Evolutionary conservation across 441 rosid species (phyloP).

Genomic region (Kokia cookei): DNA sequence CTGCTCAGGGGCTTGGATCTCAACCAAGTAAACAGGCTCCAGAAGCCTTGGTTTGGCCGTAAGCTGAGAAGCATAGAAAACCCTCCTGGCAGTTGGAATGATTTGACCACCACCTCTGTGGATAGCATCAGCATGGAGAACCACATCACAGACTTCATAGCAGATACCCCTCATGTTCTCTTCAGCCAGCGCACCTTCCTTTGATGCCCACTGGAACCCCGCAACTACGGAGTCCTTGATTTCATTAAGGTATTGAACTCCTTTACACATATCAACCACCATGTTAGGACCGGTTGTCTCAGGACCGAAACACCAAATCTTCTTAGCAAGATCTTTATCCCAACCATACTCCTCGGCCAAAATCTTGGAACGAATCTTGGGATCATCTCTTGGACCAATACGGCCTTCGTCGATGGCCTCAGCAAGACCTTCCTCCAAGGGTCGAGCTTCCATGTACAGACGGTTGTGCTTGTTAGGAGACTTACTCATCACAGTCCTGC

Average conservation of each 20-base stretch:
- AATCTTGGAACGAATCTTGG: slow-evolving; percentile 10
- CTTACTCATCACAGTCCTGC: slow-evolving; percentile 15
- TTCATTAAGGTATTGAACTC: slow-evolving; percentile 19
- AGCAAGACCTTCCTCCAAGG: slow-evolving; percentile 16
- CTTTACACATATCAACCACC: slow-evolving; percentile 16
- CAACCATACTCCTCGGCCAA: slow-evolving; percentile 15
- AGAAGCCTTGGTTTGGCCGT: slow-evolving; percentile 14
- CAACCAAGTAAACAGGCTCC: slow-evolving; percentile 10
- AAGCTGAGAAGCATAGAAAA: slow-evolving; percentile 10
- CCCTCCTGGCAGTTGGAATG: slow-evolving; percentile 20
- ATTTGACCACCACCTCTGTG: slow-evolving; percentile 17
- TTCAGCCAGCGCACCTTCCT: slow-evolving; percentile 10
- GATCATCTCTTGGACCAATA: slow-evolving; percentile 18
- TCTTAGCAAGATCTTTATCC: slow-evolving; percentile 16
- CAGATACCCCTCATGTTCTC: slow-evolving; percentile 19
- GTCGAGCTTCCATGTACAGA: slow-evolving; percentile 18
- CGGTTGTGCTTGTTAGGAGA: slow-evolving; percentile 21
- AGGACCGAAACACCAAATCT: slow-evolving; percentile 18
- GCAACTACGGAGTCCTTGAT: slow-evolving; percentile 18
- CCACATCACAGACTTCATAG: slow-evolving; percentile 13
- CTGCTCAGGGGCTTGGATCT: slow-evolving; percentile 12
- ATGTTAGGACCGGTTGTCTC: slow-evolving; percentile 19
- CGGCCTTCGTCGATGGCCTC: slow-evolving; percentile 14
- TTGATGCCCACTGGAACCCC: slow-evolving; percentile 20
- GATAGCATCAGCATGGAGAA: slow-evolving; percentile 16